Percentiles rank a stretch among this genome's conserved stretches.
Evolutionary conservation across 2,329 filamentous ascomycete species (phyloP).

Genomic region (Alternaria infectoria): DNA sequence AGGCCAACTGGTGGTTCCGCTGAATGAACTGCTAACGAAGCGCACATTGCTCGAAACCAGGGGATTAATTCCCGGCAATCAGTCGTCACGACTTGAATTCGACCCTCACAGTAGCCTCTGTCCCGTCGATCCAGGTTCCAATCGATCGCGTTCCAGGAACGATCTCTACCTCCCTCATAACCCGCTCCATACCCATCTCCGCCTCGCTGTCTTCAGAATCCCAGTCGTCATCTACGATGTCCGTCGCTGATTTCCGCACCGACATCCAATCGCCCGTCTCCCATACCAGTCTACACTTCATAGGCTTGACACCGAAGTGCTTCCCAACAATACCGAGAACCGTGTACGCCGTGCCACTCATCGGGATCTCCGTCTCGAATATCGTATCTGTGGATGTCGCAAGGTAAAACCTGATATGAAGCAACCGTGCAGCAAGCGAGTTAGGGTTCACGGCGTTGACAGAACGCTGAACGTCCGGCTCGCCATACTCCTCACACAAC

Average conservation of each 20-base stretch:
- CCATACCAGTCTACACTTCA: slow-evolving; percentile 74
- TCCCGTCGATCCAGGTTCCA: slow-evolving; percentile 80
- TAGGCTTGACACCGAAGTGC: slow-evolving; percentile 69
- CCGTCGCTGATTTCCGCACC: slow-evolving; percentile 65
- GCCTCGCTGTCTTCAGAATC: slow-evolving; percentile 51
- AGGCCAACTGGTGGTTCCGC: slow-evolving; percentile 83
- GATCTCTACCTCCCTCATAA: slow-evolving; percentile 80
- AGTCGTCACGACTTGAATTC: slow-evolving; percentile 53
- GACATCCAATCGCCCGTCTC: slow-evolving; percentile 93
- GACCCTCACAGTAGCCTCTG: slow-evolving; percentile 73
- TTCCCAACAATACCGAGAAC: slow-evolving; percentile 79
- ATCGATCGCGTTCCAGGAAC: slow-evolving; percentile 79
- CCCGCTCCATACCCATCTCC: slow-evolving; percentile 71
- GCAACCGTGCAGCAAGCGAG: slow-evolving; percentile 80
- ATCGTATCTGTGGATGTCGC: slow-evolving; percentile 10
- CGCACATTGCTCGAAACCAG: too few relatives aligned
- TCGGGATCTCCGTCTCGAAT: slow-evolving; percentile 65
- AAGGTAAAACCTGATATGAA: slow-evolving; percentile 64
- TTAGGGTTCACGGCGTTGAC: slow-evolving; percentile 67
- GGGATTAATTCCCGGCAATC: not conserved
- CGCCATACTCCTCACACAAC: slow-evolving; percentile 78
- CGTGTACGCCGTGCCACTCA: slow-evolving; percentile 78
- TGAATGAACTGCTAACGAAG: slow-evolving; percentile 45
- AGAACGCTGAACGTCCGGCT: slow-evolving; percentile 65
- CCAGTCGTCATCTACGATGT: slow-evolving; percentile 59